Evolutionary conservation across 169 alveolate genomes (phyloP), one percentile per base, ranked within the genome.

Genomic region (Eimeria maxima): DNA sequence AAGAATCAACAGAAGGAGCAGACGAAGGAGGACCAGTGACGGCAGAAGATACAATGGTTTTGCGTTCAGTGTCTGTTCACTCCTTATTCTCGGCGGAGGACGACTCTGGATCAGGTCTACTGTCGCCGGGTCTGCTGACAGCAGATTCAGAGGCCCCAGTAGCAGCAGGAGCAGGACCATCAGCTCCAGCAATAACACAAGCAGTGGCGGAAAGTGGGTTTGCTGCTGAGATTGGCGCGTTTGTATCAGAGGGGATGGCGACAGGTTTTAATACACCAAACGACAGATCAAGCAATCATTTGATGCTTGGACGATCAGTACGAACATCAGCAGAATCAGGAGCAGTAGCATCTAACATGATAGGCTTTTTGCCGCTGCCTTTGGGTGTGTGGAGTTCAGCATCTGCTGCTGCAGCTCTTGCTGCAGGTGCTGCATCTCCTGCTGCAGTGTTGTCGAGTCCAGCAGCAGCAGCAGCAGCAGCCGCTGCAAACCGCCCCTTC

Each of bases 381-480:
- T 29, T 81, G 27, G 74, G 44, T 22, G 10, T 29, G 10, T 47
- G 47, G 38, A 38, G 24, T 7, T 27, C 47, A 8, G 10, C 55
- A 13, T 18, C 57, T 11, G 27, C 69, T 42, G 53, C 76, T 38
- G 67, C 47, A 7, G 18, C n/a, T 5, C 47, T 53, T 42, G 84
- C 50, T 33, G 71, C 57, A 50, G 57, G 63, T 29, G 69, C 13
- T 3, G 14, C 63, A 11, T 29, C 67, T 45, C 81, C 93, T 29
- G 93, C 55, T 16, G 80, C 80, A 5, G 78, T 47, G n/a, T 16
- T 55, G n/a, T 42, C 81, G 8, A 55, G 74, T 33, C 76, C 93
- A 33, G 38, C 65, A 38, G 80, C 83, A 3, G 81, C 76, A 20
- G 83, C 76, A 14, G 69, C 80, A 24, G 95, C 57, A 22, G 3